These are phyloP conservation scores for Starmerella gropengiesseri DNA, from an alignment of 805 yeast genomes.

Conservation along the genomic window DNA sequence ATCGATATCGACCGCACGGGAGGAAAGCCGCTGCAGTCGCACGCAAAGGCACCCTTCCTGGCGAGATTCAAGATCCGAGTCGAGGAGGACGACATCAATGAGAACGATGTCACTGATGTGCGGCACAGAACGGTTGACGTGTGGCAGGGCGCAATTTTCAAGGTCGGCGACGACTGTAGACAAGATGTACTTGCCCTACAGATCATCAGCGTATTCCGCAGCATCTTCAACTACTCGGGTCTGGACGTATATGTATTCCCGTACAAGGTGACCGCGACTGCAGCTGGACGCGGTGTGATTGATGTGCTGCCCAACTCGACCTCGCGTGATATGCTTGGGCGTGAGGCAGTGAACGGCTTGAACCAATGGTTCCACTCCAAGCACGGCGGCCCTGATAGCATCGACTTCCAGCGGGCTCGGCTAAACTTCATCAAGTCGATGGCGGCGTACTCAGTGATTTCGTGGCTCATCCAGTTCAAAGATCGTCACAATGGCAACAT, in stretches of 20 bases:
- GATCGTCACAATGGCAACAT: conserved; percentile 97
- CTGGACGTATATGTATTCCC: conserved; percentile 88
- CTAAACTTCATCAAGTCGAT: conserved; percentile 85
- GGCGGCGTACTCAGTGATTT: conserved; percentile 85
- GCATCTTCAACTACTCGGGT: conserved; percentile 81
- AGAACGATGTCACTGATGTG: conserved; percentile 13
- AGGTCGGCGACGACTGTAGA: conserved; percentile 98
- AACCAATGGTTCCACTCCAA: conserved; percentile 85
- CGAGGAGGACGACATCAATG: conserved; percentile 27
- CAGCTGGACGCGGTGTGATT: conserved; percentile 98
- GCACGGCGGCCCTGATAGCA: conserved; percentile 87
- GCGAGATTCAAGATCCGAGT: conserved; percentile 82
- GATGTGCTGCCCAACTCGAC: conserved; percentile 93
- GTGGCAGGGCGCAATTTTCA: conserved; percentile 94
- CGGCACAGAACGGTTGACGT: conserved; percentile 39
- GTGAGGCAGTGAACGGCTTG: conserved; percentile 96
- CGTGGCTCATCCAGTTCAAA: conserved; percentile 82
- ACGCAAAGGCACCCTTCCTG: conserved; percentile 97
- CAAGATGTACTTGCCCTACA: conserved; percentile 94
- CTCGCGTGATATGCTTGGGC: conserved; percentile 95
- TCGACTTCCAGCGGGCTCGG: conserved; percentile 83
- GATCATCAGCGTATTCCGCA: conserved; percentile 78
- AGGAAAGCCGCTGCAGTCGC: conserved; percentile 92
- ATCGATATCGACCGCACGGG: conserved; percentile 83
- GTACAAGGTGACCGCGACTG: conserved; percentile 92